phyloP scores from a whole-genome alignment of 2,329 filamentous ascomycete genomes.

The Pestalotiopsis sp. region DNA sequence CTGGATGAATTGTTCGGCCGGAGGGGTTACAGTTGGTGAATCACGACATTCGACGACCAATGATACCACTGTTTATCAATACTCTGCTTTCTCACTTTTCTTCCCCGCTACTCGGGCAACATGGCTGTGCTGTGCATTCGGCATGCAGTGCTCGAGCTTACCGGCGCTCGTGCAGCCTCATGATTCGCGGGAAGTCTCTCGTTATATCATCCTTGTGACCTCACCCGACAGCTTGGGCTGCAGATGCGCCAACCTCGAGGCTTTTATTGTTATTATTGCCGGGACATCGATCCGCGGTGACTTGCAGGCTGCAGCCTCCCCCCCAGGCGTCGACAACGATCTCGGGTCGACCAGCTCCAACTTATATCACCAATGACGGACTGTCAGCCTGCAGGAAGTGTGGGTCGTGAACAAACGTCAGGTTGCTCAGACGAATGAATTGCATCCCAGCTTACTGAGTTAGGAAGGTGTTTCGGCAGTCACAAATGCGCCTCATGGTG shows the following conservation, averaged over 20 bases:
- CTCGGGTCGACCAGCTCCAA: neutral
- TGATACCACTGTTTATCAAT: neutral
- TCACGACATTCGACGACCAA: neutral
- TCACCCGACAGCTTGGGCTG: slow-evolving; percentile 2
- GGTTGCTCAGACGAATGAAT: neutral
- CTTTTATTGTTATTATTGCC: neutral
- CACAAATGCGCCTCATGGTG: neutral
- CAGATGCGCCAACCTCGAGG: neutral
- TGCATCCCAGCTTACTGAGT: neutral
- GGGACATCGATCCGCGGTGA: neutral
- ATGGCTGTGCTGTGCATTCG: neutral
- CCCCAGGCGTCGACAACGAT: neutral
- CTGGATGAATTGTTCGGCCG: neutral
- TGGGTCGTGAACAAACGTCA: neutral
- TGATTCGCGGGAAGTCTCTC: neutral
- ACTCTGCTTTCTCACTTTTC: neutral
- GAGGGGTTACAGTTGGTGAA: neutral
- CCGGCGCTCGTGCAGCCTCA: neutral
- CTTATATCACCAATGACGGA: neutral
- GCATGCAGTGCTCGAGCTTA: neutral
- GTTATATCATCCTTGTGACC: slow-evolving; percentile 1
- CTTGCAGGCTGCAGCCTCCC: neutral
- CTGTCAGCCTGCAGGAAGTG: neutral
- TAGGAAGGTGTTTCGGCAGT: slow-evolving; percentile 10
- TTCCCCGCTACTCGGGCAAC: neutral